Evolutionary conservation across 352 stramenopile genomes (phyloP).

Genomic region (Elongisporangium anandrum): DNA sequence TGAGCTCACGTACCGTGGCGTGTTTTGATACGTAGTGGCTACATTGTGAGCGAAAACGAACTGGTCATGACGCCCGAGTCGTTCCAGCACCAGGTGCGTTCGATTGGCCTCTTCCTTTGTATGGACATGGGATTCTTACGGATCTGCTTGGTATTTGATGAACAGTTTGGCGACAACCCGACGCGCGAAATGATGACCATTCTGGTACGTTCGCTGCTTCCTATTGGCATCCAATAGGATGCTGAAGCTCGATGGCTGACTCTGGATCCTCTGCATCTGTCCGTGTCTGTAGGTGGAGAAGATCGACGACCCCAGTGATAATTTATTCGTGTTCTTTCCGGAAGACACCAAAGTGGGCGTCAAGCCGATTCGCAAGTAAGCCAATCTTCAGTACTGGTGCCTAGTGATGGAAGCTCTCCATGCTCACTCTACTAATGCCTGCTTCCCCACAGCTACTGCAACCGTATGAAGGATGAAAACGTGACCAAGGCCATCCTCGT

Average conservation of each 20-base stretch:
- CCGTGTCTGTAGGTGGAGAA: conserved; percentile 46
- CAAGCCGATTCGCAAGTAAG: conserved; percentile 94
- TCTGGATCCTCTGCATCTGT: not conserved
- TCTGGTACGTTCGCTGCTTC: conserved; percentile 70
- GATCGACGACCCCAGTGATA: conserved; percentile 90
- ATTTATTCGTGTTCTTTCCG: conserved; percentile 99
- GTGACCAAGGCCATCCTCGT: conserved; percentile 98
- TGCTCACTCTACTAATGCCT: conserved; percentile 3
- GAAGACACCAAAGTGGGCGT: conserved; percentile 99
- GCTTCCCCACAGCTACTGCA: conserved; percentile 55
- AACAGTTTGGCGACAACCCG: conserved; percentile 89
- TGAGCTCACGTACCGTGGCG: not conserved
- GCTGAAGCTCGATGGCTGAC: too few relatives aligned
- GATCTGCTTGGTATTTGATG: too few relatives aligned
- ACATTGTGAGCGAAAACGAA: conserved; percentile 97
- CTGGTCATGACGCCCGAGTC: conserved; percentile 93
- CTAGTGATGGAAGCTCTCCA: not conserved
- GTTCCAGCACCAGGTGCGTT: conserved; percentile 84
- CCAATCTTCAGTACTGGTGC: conserved; percentile 22
- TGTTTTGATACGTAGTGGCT: conserved; percentile 76
- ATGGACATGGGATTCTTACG: too few relatives aligned
- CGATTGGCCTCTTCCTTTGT: too few relatives aligned
- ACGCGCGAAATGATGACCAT: conserved; percentile 96
- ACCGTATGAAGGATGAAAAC: conserved; percentile 97
- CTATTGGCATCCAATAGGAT: too few relatives aligned